A percentile compares a stretch with the other conserved stretches of the same genome.
These are phyloP conservation scores for Knufia petricola DNA, from an alignment of 2,329 filamentous ascomycete species.

Conservation along the genomic window DNA sequence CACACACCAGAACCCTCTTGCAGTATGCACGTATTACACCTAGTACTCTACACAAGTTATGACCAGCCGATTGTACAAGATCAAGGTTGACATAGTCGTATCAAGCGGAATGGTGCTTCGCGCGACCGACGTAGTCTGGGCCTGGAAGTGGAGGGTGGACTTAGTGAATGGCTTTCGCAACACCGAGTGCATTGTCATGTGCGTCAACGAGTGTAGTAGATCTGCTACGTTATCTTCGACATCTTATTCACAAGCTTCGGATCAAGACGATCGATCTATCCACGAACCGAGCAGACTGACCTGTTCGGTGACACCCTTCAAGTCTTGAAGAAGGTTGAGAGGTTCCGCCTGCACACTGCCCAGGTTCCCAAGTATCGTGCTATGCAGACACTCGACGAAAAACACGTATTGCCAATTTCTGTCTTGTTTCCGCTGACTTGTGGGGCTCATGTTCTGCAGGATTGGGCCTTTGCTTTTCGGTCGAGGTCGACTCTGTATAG, in stretches of 20 bases:
- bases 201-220: too few species aligned
- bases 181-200: too few species aligned
- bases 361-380: background rate
- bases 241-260: background rate
- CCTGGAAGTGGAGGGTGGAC: too few species aligned
- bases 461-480: constrained; percentile 45
- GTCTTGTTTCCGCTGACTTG: constrained; percentile 3
- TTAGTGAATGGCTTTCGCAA: too few species aligned
- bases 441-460: background rate
- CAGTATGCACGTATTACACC: too few species aligned
- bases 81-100: too few species aligned
- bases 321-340: constrained; percentile 25
- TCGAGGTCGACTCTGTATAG: constrained; percentile 78
- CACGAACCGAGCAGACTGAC: constrained; percentile 26
- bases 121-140: too few species aligned
- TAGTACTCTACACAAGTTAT: too few species aligned
- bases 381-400: constrained; percentile 70
- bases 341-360: constrained; percentile 20
- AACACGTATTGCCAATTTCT: constrained; percentile 77
- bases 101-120: too few species aligned
- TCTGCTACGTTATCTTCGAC: background rate
- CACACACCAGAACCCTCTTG: too few species aligned
- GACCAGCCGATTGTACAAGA: too few species aligned
- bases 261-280: constrained; percentile 11
- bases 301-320: constrained; percentile 30